A percentile compares a stretch with the other conserved stretches of the same genome.
phyloP scores from a whole-genome alignment of 306 rosid species.

The Begonia fuchsioides region DNA sequence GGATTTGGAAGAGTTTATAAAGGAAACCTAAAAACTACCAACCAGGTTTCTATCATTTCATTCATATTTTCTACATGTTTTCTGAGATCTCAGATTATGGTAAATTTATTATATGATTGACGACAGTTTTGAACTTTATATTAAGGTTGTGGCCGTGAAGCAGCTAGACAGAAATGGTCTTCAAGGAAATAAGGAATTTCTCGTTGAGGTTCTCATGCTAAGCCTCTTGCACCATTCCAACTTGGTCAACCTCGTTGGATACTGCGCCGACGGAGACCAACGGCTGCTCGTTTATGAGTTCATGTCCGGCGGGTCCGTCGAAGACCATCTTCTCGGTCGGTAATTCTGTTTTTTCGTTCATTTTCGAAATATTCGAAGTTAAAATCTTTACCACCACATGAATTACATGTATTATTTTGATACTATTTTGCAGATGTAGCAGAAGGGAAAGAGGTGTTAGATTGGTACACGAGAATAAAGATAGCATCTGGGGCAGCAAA shows the following conservation, averaged over 20 bases:
- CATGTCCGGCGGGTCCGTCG: conserved; percentile 47
- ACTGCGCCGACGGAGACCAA: conserved; percentile 95
- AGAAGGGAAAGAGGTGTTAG: conserved; percentile 26
- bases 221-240: conserved; percentile 62
- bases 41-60: conserved; percentile 35
- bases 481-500: conserved; percentile 50
- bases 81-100: too few species aligned
- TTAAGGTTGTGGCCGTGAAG: conserved; percentile 83
- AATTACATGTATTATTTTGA: too few species aligned
- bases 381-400: too few species aligned
- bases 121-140: not conserved
- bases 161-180: conserved; percentile 77
- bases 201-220: conserved; percentile 46
- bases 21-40: conserved; percentile 48
- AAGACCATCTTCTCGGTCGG: conserved; percentile 54
- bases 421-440: conserved; percentile 19
- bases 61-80: not conserved
- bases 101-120: not conserved
- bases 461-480: conserved; percentile 66
- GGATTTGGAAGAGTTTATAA: conserved; percentile 88
- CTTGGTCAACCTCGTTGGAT: conserved; percentile 61
- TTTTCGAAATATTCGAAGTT: too few species aligned
- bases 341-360: not conserved
- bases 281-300: conserved; percentile 78
- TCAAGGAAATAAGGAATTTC: conserved; percentile 63